A percentile compares a stretch with the other conserved stretches of the same genome.
These are phyloP conservation scores for Macrolepiota fuliginosa DNA, from an alignment of 768 basidiomycete genomes.

Conservation along the genomic window DNA sequence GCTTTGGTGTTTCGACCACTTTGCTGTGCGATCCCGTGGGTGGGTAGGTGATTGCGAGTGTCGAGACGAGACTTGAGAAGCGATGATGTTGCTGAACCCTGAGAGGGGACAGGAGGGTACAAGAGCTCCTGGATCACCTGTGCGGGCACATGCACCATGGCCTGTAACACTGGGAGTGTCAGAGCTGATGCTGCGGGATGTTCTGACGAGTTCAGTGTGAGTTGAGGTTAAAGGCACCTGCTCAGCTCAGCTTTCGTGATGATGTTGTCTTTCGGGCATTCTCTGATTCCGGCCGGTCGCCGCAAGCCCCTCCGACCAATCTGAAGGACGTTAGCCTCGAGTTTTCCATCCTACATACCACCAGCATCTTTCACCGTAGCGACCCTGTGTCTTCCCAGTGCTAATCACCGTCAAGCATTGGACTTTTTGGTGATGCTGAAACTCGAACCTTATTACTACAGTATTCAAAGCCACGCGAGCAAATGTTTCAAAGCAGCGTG, in stretches of 20 bases:
- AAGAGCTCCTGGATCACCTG: background rate
- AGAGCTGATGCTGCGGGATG: background rate
- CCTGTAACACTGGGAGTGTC: background rate
- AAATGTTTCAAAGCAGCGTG: slow-evolving; percentile 11
- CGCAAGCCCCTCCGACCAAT: background rate
- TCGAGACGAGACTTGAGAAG: background rate
- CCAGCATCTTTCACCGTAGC: background rate
- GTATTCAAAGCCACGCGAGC: slow-evolving; percentile 3
- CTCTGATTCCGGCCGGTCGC: background rate
- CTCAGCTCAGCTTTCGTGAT: background rate
- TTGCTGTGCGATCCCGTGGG: background rate
- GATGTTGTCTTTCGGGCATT: background rate
- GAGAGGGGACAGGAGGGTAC: background rate
- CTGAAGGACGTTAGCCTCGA: slow-evolving; percentile 4
- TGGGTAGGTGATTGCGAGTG: background rate
- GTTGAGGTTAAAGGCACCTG: background rate
- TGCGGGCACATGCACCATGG: background rate
- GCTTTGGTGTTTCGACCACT: background rate
- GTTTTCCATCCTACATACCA: background rate
- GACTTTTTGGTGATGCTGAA: slow-evolving; percentile 1
- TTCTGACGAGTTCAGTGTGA: background rate
- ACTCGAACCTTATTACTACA: slow-evolving; percentile 8
- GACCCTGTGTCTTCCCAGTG: background rate
- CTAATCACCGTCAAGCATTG: slow-evolving; percentile 3
- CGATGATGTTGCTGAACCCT: background rate